phyloP scores from a whole-genome alignment of 2,329 filamentous ascomycete genomes.

The Colletotrichum gloeosporioides region DNA sequence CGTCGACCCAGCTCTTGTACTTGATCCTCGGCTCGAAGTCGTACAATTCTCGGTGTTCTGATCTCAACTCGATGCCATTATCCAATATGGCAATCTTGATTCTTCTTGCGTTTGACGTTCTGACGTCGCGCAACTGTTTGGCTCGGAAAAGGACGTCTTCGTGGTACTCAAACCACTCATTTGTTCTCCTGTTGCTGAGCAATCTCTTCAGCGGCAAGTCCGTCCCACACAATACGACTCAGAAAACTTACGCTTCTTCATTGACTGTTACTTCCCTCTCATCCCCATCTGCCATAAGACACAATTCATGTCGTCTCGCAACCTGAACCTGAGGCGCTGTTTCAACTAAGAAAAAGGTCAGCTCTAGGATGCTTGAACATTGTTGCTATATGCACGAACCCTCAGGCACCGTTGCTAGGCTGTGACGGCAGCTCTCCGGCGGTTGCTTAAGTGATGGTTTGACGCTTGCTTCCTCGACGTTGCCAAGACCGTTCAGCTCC shows the following conservation, averaged over 20 bases:
- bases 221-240: rapidly evolving
- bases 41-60: neutral
- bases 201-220: neutral
- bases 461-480: rapidly evolving
- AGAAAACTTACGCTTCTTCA: neutral
- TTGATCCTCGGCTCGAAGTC: neutral
- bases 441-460: rapidly evolving
- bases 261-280: neutral
- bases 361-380: neutral
- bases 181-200: neutral
- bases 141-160: neutral
- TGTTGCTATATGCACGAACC: neutral
- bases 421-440: rapidly evolving
- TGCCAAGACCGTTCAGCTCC: rapidly evolving
- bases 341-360: neutral
- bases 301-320: rapidly evolving
- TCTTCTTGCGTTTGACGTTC: rapidly evolving
- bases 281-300: neutral
- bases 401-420: rapidly evolving
- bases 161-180: neutral
- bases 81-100: neutral
- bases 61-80: neutral
- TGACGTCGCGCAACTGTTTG: rapidly evolving
- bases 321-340: rapidly evolving
- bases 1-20: neutral